Base-by-base conservation (phyloP, 73 alveolate genomes). In the Symbiodinium pilosum region DNA sequence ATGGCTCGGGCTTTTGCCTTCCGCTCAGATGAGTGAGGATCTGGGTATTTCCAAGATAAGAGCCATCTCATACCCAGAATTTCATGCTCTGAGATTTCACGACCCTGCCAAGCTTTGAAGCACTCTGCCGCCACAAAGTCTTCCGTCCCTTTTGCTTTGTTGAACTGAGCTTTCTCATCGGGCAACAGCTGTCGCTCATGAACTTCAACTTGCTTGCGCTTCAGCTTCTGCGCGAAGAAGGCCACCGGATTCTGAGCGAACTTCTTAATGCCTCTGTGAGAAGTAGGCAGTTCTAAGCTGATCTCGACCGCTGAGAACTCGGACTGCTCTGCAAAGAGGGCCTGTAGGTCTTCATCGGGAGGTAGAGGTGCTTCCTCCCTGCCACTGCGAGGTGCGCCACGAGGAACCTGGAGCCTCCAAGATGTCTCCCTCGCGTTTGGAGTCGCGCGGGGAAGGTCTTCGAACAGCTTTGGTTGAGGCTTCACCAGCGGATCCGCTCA, bases 51-150 rank as follows among this genome's bases (percentile, higher is more conserved):
- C 92, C 92, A 84, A 2, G 92, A 43, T 1, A 84, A 30, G 5
- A 84, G 73, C 92, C 92, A 84, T 26, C 92, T 84, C 92, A 84
- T 84, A 42, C 92, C 92, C 51, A 84, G 28, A 8, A 84, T 43
- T 11, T 84, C 43, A 5, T 12, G 1, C 52, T 71, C 47, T 30
- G 18, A 11, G 2, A 28, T 12, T 2, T 20, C 38, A 0, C 85
- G 85, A 21, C 32, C 85, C 85, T 30, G 20, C 1, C 43, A 36
- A 2, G 32, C 12, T 4, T 71, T 36, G 38, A 71, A 71, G 32
- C 85, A 71, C 30, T 71, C 40, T 1, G 85, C 0, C 1, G 85
- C 85, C 12, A 71, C 30, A 3, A 71, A 71, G 85, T 71, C 32
- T 41, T 30, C 18, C 1, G 32, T 41, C 32, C 32, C 85, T 14